Conservation (phyloP, 2,329 filamentous ascomycete genomes). For the Pseudogymnoascus sp. region DNA sequence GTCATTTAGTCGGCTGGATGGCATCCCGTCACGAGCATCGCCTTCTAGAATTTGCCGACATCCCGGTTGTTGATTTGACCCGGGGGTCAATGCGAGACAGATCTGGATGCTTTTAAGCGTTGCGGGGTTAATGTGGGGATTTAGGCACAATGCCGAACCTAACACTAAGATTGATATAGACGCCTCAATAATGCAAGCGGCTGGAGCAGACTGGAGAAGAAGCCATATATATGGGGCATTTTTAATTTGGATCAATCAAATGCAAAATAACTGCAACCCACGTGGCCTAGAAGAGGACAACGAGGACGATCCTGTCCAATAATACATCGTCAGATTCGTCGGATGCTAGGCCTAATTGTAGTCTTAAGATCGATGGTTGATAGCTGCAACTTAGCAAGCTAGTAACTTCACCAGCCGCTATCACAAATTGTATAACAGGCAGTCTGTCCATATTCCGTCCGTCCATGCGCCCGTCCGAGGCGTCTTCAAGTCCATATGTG, state of each 20-base stretch:
- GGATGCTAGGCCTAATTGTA: background rate
- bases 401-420: background rate
- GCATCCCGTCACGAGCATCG: background rate
- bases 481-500: background rate
- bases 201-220: background rate
- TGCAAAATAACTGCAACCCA: conserved; percentile 1
- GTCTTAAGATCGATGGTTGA: background rate
- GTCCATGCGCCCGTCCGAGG: background rate
- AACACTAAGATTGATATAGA: background rate
- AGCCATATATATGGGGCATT: background rate
- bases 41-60: conserved; percentile 5
- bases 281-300: background rate
- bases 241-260: conserved; percentile 8
- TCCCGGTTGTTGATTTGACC: background rate
- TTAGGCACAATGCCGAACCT: conserved; percentile 3
- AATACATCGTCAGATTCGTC: background rate
- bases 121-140: conserved; percentile 6
- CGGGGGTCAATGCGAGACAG: conserved; percentile 1
- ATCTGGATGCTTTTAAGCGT: conserved; percentile 7
- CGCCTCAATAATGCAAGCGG: background rate
- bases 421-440: background rate
- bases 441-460: background rate
- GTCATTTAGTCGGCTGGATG: background rate
- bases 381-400: background rate
- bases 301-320: background rate